Base-by-base conservation (phyloP, 2,329 filamentous ascomycete genomes). In the Epicoccum sorghinum region DNA sequence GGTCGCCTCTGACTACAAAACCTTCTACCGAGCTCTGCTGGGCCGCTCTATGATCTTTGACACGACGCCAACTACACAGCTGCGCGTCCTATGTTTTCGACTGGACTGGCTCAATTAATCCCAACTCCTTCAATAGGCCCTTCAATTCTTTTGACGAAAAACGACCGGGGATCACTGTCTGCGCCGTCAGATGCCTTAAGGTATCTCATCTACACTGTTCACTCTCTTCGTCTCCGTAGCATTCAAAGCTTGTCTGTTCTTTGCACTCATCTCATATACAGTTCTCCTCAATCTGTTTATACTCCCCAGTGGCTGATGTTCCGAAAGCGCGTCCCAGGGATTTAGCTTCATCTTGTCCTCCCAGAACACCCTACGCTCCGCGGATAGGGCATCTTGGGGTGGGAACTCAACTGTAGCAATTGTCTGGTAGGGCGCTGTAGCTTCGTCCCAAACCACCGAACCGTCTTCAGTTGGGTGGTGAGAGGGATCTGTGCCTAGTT, bases 401-500 rank as follows among this genome's bases (percentile, higher is more conserved):
- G 65, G 66, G 18, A 73, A 64, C 13, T 60, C 59, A 1, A 71
- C 39, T 3, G 56, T 65, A 2, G 58, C 69, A 7, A 72, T 62
- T 6, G 66, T 68, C 24, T 73, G 66, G 37, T 68, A 73, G 2
- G 66, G 68, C 12, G 63, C 60, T 14, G 67, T 68, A 5, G 54
- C 61, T 60, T 73, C 65, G 25, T 72, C 65, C 70, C 68, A 72
- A 2, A 66, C 64, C 7, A 65, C 55, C 8, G 60, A 67, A 8
- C 60, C 66, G 45, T 74, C 68, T 52, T 74, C 71, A 0, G 71
- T 63, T 1, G 60, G 58, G 30, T 73, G 64, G 47, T 73, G 64
- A 6, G 58, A 57, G 13, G 67, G 60, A 32, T 62, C 59, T 1
- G 64, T 67, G 13, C 65, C 67, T 6, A 72, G 61, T 50, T 73